A percentile compares a stretch with the other conserved stretches of the same genome.
Evolutionary conservation across 2,329 filamentous ascomycete species (phyloP).

Genomic region (Dactylellina haptotyla): DNA sequence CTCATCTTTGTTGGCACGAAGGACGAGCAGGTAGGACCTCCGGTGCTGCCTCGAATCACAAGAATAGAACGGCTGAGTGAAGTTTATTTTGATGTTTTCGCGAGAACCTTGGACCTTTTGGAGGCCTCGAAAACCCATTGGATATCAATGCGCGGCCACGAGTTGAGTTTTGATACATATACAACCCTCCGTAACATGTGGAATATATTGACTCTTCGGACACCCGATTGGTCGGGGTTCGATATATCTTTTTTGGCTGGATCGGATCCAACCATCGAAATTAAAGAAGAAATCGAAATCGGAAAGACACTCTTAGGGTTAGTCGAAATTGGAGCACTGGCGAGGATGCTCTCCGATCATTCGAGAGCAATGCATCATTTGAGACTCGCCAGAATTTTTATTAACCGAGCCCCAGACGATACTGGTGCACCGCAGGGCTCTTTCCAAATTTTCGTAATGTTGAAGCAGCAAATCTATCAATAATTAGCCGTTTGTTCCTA

Average conservation of each 20-base stretch:
- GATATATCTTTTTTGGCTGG: slow-evolving; percentile 18
- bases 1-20: not conserved
- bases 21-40: slow-evolving; percentile 1
- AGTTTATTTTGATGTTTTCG: slow-evolving; percentile 25
- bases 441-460: slow-evolving; percentile 25
- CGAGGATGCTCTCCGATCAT: slow-evolving; percentile 25
- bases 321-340: slow-evolving; percentile 24
- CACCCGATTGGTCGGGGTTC: slow-evolving; percentile 2
- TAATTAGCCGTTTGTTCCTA: no score
- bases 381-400: slow-evolving; percentile 21
- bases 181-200: slow-evolving; percentile 11
- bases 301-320: slow-evolving; percentile 28
- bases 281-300: slow-evolving; percentile 29
- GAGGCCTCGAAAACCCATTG: not conserved
- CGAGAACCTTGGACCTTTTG: not conserved
- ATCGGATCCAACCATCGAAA: not conserved
- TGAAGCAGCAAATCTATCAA: slow-evolving; percentile 10
- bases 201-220: slow-evolving; percentile 9
- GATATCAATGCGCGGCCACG: slow-evolving; percentile 22
- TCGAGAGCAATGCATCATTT: slow-evolving; percentile 1
- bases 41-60: not conserved
- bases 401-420: not conserved
- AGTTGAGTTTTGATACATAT: slow-evolving; percentile 22
- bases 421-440: not conserved
- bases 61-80: slow-evolving; percentile 15